Percentiles rank a stretch among this genome's conserved stretches.
Evolutionary conservation across 257 asterid genomes (phyloP).

Genomic region (Gentiana straminea): DNA sequence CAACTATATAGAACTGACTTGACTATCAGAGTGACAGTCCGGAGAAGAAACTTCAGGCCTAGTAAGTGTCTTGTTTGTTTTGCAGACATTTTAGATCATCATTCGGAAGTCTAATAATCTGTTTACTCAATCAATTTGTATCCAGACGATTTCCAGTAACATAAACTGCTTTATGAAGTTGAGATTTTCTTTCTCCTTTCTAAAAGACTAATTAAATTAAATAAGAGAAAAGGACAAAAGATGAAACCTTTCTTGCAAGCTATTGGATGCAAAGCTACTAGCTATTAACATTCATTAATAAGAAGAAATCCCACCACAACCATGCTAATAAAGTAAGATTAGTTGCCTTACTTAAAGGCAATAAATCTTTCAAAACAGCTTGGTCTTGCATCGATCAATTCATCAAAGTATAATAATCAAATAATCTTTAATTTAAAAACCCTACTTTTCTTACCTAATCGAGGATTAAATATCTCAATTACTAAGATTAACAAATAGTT

Average conservation of each 20-base stretch:
- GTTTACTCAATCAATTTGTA: too few relatives aligned
- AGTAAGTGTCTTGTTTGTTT: too few relatives aligned
- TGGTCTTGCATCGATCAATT: background rate
- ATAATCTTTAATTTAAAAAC: slow-evolving; percentile 2
- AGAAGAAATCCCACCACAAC: slow-evolving; percentile 3
- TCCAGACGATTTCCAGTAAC: too few relatives aligned
- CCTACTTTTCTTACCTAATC: slow-evolving; percentile 1
- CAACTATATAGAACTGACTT: background rate
- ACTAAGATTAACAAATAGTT: slow-evolving; percentile 1
- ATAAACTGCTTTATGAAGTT: too few relatives aligned
- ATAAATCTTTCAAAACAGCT: slow-evolving; percentile 10
- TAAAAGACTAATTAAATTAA: background rate
- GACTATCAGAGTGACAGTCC: slow-evolving; percentile 6
- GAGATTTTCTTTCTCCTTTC: background rate
- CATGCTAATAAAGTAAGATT: slow-evolving; percentile 7
- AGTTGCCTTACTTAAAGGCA: background rate
- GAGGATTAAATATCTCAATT: background rate
- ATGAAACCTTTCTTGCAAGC: background rate
- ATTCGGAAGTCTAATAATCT: too few relatives aligned
- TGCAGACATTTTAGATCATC: too few relatives aligned
- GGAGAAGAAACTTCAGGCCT: background rate
- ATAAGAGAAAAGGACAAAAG: background rate
- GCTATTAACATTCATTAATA: slow-evolving; percentile 18
- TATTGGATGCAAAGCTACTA: slow-evolving; percentile 18
- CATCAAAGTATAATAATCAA: background rate